These are phyloP conservation scores for Martiniozyma asiatica DNA, from an alignment of 1,139 yeast species.

Conservation along the genomic window DNA sequence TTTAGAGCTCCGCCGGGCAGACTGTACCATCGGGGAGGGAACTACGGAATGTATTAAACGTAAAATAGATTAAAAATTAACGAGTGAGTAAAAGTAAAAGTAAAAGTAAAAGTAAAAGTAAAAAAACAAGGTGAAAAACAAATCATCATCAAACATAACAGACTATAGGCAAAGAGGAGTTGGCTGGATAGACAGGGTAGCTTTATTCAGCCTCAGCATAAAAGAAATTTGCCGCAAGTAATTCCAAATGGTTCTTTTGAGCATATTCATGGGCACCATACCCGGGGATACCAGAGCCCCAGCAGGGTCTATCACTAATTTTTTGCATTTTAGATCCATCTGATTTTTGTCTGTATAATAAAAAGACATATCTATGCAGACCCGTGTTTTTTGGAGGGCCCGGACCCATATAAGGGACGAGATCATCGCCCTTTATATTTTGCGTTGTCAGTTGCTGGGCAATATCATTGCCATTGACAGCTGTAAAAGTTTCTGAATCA, in stretches of 20 bases:
- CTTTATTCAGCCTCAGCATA: slow-evolving; percentile 58
- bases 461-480: slow-evolving; percentile 6
- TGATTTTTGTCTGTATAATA: slow-evolving; percentile 60
- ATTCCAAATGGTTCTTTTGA: slow-evolving; percentile 45
- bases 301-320: slow-evolving; percentile 47
- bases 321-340: slow-evolving; percentile 18
- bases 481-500: slow-evolving; percentile 11
- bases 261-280: slow-evolving; percentile 74
- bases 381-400: slow-evolving; percentile 81
- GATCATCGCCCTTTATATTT: slow-evolving; percentile 16
- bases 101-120: too few relatives aligned
- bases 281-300: slow-evolving; percentile 77
- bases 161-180: too few relatives aligned
- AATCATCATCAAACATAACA: slow-evolving; percentile 6
- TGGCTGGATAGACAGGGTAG: too few relatives aligned
- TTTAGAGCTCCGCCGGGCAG: too few relatives aligned
- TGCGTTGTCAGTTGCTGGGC: slow-evolving; percentile 21
- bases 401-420: slow-evolving; percentile 58
- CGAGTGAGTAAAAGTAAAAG: too few relatives aligned
- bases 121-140: slow-evolving; percentile 75
- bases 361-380: slow-evolving; percentile 67
- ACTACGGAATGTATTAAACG: too few relatives aligned
- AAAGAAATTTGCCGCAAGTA: slow-evolving; percentile 71
- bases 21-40: too few relatives aligned
- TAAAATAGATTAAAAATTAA: too few relatives aligned